Conservation (phyloP, 139 green algal genomes). For the Penium margaritaceum region DNA sequence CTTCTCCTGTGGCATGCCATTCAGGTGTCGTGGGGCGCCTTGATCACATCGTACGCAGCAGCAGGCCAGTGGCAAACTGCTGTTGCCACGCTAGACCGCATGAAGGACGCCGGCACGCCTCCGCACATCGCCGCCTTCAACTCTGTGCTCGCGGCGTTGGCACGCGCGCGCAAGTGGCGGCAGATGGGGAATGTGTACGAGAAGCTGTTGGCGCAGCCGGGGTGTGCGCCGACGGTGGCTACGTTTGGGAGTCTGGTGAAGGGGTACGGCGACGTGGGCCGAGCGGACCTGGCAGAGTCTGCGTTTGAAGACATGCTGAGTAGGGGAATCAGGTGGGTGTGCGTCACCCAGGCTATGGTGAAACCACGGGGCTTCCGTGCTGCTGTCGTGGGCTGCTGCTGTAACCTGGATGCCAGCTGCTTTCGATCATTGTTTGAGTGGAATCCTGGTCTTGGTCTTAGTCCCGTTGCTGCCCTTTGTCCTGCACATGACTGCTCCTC, state of each 20-base stretch:
- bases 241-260: slow-evolving; percentile 13
- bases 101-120: neutral
- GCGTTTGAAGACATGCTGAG: slow-evolving; percentile 14
- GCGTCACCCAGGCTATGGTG: neutral
- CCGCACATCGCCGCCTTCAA: slow-evolving; percentile 9
- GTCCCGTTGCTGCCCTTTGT: neutral
- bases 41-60: slow-evolving; percentile 11
- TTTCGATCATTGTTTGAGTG: neutral
- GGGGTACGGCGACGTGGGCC: neutral
- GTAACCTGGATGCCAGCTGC: neutral
- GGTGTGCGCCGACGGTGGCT: neutral
- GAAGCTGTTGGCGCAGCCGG: neutral
- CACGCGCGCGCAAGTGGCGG: slow-evolving; percentile 5
- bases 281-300: neutral
- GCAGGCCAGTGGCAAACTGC: slow-evolving; percentile 3
- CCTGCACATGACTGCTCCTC: neutral
- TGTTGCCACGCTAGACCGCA: neutral
- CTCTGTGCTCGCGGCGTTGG: no score
- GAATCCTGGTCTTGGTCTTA: neutral
- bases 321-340: slow-evolving; percentile 8
- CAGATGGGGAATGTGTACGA: no score
- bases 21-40: slow-evolving; percentile 9
- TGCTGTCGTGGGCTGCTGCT: neutral
- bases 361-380: no score
- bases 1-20: no score